A percentile compares a stretch with the other conserved stretches of the same genome.
These are phyloP conservation scores for Setaria viridis DNA, from an alignment of 202 grass and related monocot species.

Conservation along the genomic window DNA sequence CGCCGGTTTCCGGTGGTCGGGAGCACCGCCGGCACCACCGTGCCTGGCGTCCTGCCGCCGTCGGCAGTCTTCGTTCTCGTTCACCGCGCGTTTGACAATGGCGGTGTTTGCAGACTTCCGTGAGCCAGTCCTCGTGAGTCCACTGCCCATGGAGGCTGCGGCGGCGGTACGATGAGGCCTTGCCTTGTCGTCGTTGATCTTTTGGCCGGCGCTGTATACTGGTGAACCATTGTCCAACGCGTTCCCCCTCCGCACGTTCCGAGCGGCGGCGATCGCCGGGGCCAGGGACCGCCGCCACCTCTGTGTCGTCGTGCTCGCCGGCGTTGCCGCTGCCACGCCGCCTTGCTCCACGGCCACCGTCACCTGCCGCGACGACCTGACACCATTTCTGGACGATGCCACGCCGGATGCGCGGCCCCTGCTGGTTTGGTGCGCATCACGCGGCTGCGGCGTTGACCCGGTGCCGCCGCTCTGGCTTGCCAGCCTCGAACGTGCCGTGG, in stretches of 20 bases:
- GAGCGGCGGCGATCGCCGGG: background rate
- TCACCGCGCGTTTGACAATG: background rate
- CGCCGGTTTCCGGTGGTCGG: background rate
- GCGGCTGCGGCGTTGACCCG: constrained; percentile 19
- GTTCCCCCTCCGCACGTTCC: background rate
- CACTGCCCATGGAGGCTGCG: background rate
- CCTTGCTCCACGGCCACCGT: background rate
- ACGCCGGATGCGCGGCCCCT: background rate
- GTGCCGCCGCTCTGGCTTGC: background rate
- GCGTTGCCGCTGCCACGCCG: background rate
- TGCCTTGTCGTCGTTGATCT: constrained; percentile 7
- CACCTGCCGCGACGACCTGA: background rate
- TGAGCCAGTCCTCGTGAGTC: background rate
- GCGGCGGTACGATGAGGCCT: background rate
- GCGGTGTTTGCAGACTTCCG: background rate
- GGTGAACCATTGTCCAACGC: background rate
- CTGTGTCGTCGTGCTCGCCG: background rate
- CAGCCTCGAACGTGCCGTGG: constrained; percentile 38
- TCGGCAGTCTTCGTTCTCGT: background rate
- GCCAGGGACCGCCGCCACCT: background rate
- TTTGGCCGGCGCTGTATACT: background rate
- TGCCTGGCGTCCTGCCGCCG: background rate
- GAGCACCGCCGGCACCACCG: background rate
- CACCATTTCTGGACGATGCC: background rate
- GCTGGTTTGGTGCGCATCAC: background rate